Base-by-base conservation (phyloP, 1,139 yeast genomes). In the Maudiozyma humilis region DNA sequence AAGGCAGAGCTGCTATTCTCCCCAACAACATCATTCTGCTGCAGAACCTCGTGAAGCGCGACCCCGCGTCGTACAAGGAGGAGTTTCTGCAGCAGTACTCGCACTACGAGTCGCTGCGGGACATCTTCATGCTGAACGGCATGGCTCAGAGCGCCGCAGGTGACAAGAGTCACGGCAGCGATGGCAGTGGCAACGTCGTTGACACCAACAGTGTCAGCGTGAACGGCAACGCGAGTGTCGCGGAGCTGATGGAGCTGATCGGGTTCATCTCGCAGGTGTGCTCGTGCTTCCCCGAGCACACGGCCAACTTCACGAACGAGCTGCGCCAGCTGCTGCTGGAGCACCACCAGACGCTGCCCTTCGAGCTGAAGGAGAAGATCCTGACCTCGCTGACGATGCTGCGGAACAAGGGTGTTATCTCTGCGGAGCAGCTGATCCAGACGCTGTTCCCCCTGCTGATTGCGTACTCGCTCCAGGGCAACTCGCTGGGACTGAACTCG, bases 261-360 rank as follows among this genome's bases (percentile, higher is more conserved):
- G 95, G 96, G 0, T 89, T 91, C 60, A 82, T 93, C 40, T 76
- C 95, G 12, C 96, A 95, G 39, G 96, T 91, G 43, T 86, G 95
- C 60, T 69, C 76, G 15, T 88, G 95, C 56, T 91, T 81, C 60
- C 96, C 96, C 4, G 79, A 82, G 51, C 96, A 89, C 55, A 91
- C 98, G 0, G 78, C 76, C 2, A 73, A 71, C 38, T 91, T 86
- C 59, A 97, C 98, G 1, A 73, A 75, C 23, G 97, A 91, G 58
- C 67, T 91, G 53, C 79, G 79, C 53, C 71, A 71, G 33, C 70
- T 91, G 50, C 69, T 91, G 41, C 62, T 76, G 18, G 81, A 77
- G 50, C 86, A 86, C 62, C 95, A 89, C 65, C 75, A 83, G 51
- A 85, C 82, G 47, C 73, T 91, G 50, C 75, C 86, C n/a, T 82